Percentiles rank a stretch among this genome's conserved stretches.
Conservation (phyloP, 192 early-diverging fungal genomes). For the Piromyces sp. region DNA sequence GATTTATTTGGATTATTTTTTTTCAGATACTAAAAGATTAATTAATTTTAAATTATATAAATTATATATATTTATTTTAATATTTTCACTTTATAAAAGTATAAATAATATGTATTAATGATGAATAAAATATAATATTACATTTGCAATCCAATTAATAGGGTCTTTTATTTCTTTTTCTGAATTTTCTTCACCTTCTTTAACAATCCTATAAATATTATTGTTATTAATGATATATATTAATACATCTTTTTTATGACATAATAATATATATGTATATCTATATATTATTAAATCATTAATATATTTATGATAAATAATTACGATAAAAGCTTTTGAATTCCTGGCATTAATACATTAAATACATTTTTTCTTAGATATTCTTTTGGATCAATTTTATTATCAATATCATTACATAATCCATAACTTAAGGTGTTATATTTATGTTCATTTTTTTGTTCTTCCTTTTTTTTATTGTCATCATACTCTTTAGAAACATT, state of each 20-base stretch:
- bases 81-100: too few relatives aligned
- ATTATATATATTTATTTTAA: too few relatives aligned
- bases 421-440: background rate
- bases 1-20: too few relatives aligned
- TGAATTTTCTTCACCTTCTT: background rate
- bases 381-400: background rate
- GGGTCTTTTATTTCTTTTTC: background rate
- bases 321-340: background rate
- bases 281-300: too few relatives aligned
- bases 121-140: too few relatives aligned
- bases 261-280: too few relatives aligned
- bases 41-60: too few relatives aligned
- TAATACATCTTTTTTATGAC: too few relatives aligned
- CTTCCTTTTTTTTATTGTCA: background rate
- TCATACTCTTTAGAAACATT: background rate
- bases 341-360: background rate
- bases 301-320: background rate
- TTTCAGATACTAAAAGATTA: too few relatives aligned
- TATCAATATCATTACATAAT: background rate
- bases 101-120: too few relatives aligned
- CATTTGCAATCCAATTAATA: background rate
- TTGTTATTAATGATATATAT: too few relatives aligned
- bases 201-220: background rate
- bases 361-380: background rate
- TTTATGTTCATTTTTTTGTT: background rate